Conservation (phyloP, 164 flowering plant species). For the Stephania japonica region DNA sequence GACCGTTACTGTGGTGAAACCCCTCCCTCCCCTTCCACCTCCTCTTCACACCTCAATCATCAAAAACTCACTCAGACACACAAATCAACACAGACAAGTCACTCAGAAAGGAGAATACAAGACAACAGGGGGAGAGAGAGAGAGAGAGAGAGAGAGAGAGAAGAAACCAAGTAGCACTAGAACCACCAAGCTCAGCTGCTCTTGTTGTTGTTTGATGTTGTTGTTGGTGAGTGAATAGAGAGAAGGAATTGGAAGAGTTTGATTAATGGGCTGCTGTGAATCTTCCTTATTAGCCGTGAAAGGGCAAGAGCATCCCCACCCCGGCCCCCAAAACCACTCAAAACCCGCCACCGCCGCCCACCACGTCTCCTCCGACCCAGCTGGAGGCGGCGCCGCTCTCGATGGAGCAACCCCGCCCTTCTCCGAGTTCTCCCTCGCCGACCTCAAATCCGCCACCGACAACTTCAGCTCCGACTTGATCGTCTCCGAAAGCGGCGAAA, state of each 20-base stretch:
- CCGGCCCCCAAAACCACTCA: background rate
- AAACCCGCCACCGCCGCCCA: constrained; percentile 15
- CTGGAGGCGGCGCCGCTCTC: constrained; percentile 11
- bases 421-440: constrained; percentile 57
- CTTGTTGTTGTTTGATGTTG: background rate
- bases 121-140: background rate
- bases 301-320: constrained; percentile 3
- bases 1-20: background rate
- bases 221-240: background rate
- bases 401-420: constrained; percentile 38
- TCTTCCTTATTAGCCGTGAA: constrained; percentile 28
- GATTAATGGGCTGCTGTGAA: constrained; percentile 51
- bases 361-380: background rate
- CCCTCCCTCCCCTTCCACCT: background rate
- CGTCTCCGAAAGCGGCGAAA: constrained; percentile 87
- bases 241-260: constrained; percentile 1
- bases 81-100: too few relatives aligned
- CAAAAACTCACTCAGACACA: background rate
- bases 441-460: constrained; percentile 73
- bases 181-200: background rate
- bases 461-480: constrained; percentile 73
- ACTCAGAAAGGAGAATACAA: too few relatives aligned
- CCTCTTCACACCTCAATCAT: background rate
- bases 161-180: background rate
- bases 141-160: background rate